Evolutionary conservation across 108 stramenopile genomes (phyloP).

Genomic region (Epithemia pelagica): DNA sequence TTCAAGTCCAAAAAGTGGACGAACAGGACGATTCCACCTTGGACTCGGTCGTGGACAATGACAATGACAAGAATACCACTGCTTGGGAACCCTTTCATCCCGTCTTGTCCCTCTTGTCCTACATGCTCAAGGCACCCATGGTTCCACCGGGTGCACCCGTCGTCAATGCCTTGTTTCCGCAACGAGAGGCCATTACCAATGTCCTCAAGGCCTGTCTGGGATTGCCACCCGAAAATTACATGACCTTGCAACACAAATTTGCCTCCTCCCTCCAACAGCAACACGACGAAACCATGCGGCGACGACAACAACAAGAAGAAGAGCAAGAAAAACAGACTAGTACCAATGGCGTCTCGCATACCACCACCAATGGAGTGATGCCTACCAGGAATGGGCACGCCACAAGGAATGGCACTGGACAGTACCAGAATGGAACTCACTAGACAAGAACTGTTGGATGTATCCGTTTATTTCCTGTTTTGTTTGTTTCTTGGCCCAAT

Average conservation of each 20-base stretch:
- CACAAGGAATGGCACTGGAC: too few species aligned
- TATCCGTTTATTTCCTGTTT: too few species aligned
- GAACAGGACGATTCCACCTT: constrained; percentile 7
- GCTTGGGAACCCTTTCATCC: constrained; percentile 88
- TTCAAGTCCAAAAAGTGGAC: constrained; percentile 73
- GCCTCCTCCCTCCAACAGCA: constrained; percentile 53
- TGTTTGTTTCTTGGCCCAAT: too few species aligned
- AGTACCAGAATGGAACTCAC: neutral
- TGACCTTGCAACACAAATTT: constrained; percentile 91
- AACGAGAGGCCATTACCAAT: constrained; percentile 89
- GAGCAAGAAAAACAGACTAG: neutral
- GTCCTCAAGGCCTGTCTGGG: constrained; percentile 95
- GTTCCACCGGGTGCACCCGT: constrained; percentile 96
- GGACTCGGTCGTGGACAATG: neutral
- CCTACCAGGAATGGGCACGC: too few species aligned
- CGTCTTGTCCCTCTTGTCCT: constrained; percentile 90
- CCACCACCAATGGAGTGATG: neutral
- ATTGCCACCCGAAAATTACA: constrained; percentile 90
- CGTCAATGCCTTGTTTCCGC: constrained; percentile 95
- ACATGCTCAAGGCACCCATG: constrained; percentile 98
- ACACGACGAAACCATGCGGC: too few species aligned
- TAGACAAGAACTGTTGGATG: neutral
- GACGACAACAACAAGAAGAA: constrained; percentile 13
- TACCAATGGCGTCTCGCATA: neutral
- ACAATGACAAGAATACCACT: constrained; percentile 2